Percentiles rank a stretch among this genome's conserved stretches.
Conservation (phyloP, 805 yeast genomes). For the Ogataea methylovora region DNA sequence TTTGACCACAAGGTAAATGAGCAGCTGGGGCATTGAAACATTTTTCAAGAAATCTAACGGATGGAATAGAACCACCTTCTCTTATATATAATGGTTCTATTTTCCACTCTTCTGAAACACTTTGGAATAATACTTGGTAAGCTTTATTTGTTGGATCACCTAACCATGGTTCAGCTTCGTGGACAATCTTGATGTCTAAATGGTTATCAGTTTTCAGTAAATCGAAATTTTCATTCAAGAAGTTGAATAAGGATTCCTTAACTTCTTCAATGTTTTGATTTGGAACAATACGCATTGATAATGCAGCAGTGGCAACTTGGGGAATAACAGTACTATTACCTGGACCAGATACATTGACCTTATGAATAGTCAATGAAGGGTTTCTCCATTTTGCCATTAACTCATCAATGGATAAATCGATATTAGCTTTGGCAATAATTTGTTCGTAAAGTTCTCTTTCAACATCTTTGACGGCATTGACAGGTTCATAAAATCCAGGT, state of each 20-base stretch:
- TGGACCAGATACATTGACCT: conserved; percentile 83
- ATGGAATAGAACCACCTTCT: conserved; percentile 97
- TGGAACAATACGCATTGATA: conserved; percentile 86
- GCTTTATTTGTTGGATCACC: conserved; percentile 78
- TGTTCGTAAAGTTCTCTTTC: conserved; percentile 60
- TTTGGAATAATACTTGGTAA: conserved; percentile 57
- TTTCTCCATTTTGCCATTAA: conserved; percentile 79
- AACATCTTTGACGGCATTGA: conserved; percentile 44
- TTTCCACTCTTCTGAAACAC: conserved; percentile 67
- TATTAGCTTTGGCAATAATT: conserved; percentile 36
- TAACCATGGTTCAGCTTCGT: conserved; percentile 94
- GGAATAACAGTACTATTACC: conserved; percentile 88
- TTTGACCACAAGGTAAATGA: conserved; percentile 94
- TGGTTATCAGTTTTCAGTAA: conserved; percentile 53
- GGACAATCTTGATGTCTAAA: conserved; percentile 52
- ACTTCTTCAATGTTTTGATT: conserved; percentile 64
- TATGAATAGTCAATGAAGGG: conserved; percentile 85
- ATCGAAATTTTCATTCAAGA: conserved; percentile 40
- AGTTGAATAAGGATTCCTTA: conserved; percentile 40
- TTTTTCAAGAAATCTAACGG: conserved; percentile 78
- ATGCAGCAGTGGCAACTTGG: conserved; percentile 61
- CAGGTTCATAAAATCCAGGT: conserved; percentile 67
- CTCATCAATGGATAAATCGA: conserved; percentile 30
- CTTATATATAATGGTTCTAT: conserved; percentile 77
- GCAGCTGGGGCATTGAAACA: conserved; percentile 82